A percentile compares a stretch with the other conserved stretches of the same genome.
These are phyloP conservation scores for Urochloa ruziziensis DNA, from an alignment of 176 grass and related monocot genomes.

Conservation along the genomic window DNA sequence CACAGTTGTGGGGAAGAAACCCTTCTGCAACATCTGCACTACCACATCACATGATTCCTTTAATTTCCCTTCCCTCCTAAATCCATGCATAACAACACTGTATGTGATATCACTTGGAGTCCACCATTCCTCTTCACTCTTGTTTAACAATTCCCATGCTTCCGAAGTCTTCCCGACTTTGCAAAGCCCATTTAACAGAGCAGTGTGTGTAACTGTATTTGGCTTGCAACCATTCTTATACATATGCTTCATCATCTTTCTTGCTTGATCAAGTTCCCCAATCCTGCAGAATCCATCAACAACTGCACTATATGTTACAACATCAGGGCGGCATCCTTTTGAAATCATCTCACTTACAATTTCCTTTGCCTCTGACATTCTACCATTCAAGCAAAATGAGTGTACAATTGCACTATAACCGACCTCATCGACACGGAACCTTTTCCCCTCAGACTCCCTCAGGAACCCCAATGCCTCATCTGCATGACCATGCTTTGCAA, in stretches of 20 bases:
- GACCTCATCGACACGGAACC: conserved; percentile 71
- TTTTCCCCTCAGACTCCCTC: conserved; percentile 68
- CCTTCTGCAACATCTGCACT: conserved; percentile 73
- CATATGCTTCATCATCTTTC: conserved; percentile 82
- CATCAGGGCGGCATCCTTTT: conserved; percentile 88
- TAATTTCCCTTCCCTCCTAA: conserved; percentile 88
- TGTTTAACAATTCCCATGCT: conserved; percentile 82
- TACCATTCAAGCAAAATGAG: conserved; percentile 69
- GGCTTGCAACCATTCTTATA: conserved; percentile 75
- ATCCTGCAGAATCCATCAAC: conserved; percentile 88
- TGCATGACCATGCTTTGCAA: conserved; percentile 84
- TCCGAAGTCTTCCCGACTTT: conserved; percentile 68
- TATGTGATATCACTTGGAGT: conserved; percentile 78
- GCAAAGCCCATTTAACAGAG: conserved; percentile 87
- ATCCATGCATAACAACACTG: conserved; percentile 88
- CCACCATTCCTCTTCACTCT: conserved; percentile 88
- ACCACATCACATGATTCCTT: conserved; percentile 84
- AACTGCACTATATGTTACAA: conserved; percentile 85
- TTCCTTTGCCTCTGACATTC: conserved; percentile 76
- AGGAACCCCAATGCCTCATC: conserved; percentile 79
- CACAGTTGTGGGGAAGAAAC: conserved; percentile 75
- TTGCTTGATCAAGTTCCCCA: conserved; percentile 74
- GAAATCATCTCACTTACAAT: conserved; percentile 79
- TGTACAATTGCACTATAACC: conserved; percentile 79
- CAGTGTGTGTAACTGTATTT: conserved; percentile 86